phyloP scores from a whole-genome alignment of 768 basidiomycete species.

The Boletus vermiculosoides region DNA sequence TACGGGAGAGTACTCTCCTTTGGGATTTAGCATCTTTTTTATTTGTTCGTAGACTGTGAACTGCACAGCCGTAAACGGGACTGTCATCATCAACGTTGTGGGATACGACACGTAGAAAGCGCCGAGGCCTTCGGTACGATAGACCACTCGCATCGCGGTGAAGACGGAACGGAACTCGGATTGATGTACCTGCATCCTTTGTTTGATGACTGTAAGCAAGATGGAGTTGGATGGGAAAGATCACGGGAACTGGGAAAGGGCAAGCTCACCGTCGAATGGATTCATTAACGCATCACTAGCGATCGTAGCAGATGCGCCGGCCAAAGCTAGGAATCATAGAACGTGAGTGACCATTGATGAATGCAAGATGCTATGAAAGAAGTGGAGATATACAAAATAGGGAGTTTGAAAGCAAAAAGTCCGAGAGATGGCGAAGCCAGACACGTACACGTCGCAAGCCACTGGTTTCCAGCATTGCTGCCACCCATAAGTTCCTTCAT shows the following conservation, averaged over 20 bases:
- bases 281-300: slow-evolving; percentile 98
- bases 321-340: slow-evolving; percentile 58
- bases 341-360: slow-evolving; percentile 11
- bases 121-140: slow-evolving; percentile 75
- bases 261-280: slow-evolving; percentile 88
- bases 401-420: neutral
- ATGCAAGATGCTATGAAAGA: neutral
- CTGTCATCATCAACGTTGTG: slow-evolving; percentile 93
- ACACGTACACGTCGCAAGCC: slow-evolving; percentile 81
- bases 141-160: slow-evolving; percentile 83
- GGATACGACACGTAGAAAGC: slow-evolving; percentile 99
- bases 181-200: slow-evolving; percentile 97
- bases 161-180: slow-evolving; percentile 87
- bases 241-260: neutral
- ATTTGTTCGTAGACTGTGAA: slow-evolving; percentile 95
- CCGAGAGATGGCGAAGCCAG: slow-evolving; percentile 1
- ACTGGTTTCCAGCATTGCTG: slow-evolving; percentile 73
- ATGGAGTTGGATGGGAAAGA: slow-evolving; percentile 13
- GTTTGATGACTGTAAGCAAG: slow-evolving; percentile 84
- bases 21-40: slow-evolving; percentile 83
- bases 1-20: slow-evolving; percentile 83
- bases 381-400: neutral
- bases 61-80: slow-evolving; percentile 98
- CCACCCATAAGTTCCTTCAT: slow-evolving; percentile 93
- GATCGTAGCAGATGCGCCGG: slow-evolving; percentile 92